Conservation (phyloP, 768 basidiomycete genomes). For the Dioszegia hungarica region DNA sequence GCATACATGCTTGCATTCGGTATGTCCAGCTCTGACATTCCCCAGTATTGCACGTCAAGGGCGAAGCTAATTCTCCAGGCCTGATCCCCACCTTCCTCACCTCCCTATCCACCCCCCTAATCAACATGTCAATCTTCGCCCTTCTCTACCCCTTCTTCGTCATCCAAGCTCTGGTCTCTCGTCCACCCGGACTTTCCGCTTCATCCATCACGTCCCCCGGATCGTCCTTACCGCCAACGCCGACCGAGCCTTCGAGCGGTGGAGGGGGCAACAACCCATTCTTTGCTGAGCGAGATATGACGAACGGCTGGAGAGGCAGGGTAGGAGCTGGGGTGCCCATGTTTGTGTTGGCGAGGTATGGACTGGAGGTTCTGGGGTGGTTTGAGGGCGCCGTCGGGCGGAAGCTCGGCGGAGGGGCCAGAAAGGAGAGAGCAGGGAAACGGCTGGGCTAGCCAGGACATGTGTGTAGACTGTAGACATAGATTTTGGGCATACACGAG, state of each 20-base stretch:
- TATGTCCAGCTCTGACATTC: conserved; percentile 8
- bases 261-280: conserved; percentile 27
- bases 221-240: conserved; percentile 24
- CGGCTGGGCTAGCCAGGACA: conserved; percentile 2
- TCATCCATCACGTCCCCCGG: conserved; percentile 29
- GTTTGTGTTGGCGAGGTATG: conserved; percentile 35
- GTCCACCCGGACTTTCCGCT: conserved; percentile 21
- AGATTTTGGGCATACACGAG: background rate
- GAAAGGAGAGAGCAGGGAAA: conserved; percentile 16
- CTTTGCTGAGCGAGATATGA: conserved; percentile 4
- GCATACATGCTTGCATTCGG: conserved; percentile 48
- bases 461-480: background rate
- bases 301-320: background rate
- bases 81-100: conserved; percentile 36
- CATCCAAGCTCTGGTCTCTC: conserved; percentile 44
- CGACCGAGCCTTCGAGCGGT: background rate
- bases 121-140: conserved; percentile 46
- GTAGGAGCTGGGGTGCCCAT: conserved; percentile 21
- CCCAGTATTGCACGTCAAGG: background rate
- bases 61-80: conserved; percentile 11
- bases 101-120: conserved; percentile 38
- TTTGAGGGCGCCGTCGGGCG: conserved; percentile 28
- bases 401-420: conserved; percentile 7
- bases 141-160: conserved; percentile 46
- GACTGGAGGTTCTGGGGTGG: conserved; percentile 30